These are phyloP conservation scores for Fusarium sp. DNA, from an alignment of 2,329 filamentous ascomycete species.

Conservation along the genomic window DNA sequence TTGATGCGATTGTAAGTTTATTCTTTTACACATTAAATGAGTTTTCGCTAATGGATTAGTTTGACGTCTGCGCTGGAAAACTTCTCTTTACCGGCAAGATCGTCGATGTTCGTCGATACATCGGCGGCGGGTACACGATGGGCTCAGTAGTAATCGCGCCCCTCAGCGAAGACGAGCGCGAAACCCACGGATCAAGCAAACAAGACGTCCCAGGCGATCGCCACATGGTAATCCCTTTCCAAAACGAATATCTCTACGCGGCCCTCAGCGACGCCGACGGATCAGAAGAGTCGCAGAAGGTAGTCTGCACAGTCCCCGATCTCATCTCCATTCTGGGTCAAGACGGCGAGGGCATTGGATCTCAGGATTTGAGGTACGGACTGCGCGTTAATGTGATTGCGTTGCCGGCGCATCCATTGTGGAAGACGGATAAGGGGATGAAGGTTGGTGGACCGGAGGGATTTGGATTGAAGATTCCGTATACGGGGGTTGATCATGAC, in stretches of 20 bases:
- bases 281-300: conserved; percentile 44
- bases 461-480: conserved; percentile 48
- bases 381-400: conserved; percentile 62
- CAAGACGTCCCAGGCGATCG: conserved; percentile 34
- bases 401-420: conserved; percentile 61
- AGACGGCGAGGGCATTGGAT: conserved; percentile 62
- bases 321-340: conserved; percentile 52
- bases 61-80: conserved; percentile 48
- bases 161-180: conserved; percentile 46
- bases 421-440: conserved; percentile 55
- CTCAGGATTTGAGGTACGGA: conserved; percentile 63
- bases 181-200: conserved; percentile 27
- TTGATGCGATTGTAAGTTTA: conserved; percentile 40
- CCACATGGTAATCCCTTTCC: conserved; percentile 54
- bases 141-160: conserved; percentile 52
- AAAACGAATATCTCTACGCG: conserved; percentile 56
- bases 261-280: conserved; percentile 48
- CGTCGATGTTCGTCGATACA: conserved; percentile 52
- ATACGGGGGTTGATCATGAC: conserved; percentile 44
- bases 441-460: conserved; percentile 50
- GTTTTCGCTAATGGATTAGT: conserved; percentile 7
- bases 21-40: rapidly evolving
- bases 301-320: conserved; percentile 52
- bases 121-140: conserved; percentile 55
- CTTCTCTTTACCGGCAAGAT: conserved; percentile 55